These are phyloP conservation scores for Gentiana dahurica DNA, from an alignment of 257 asterid species.

Conservation along the genomic window DNA sequence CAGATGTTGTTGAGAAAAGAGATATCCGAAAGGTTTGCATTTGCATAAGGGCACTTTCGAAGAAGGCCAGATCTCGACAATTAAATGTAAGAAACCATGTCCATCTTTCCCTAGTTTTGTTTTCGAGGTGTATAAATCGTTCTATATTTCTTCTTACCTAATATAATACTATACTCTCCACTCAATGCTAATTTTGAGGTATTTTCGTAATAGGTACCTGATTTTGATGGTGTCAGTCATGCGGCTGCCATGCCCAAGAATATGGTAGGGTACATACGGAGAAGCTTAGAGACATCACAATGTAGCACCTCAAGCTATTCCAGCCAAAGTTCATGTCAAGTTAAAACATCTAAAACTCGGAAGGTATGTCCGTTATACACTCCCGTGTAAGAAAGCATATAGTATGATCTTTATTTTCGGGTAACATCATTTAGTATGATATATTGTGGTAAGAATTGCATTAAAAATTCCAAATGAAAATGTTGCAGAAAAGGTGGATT, in stretches of 20 bases:
- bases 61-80: conserved; percentile 72
- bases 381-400: background rate
- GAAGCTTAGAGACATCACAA: conserved; percentile 70
- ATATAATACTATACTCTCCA: background rate
- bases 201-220: conserved; percentile 50
- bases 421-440: no score
- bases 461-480: no score
- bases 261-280: conserved; percentile 63
- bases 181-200: background rate
- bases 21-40: conserved; percentile 76
- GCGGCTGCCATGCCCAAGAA: conserved; percentile 70
- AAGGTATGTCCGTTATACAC: conserved; percentile 25
- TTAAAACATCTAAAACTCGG: conserved; percentile 24
- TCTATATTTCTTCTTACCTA: background rate
- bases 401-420: background rate
- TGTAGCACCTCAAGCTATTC: conserved; percentile 58
- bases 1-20: conserved; percentile 86
- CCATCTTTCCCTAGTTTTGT: background rate
- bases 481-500: conserved; percentile 26
- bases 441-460: no score
- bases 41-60: conserved; percentile 78
- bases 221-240: conserved; percentile 56
- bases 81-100: conserved; percentile 39
- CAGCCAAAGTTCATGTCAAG: conserved; percentile 34
- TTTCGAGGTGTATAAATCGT: background rate